Evolutionary conservation across 1,284 basidiomycete species (phyloP), one percentile per base, ranked within the genome.

Genomic region (Pseudozyma pruni): DNA sequence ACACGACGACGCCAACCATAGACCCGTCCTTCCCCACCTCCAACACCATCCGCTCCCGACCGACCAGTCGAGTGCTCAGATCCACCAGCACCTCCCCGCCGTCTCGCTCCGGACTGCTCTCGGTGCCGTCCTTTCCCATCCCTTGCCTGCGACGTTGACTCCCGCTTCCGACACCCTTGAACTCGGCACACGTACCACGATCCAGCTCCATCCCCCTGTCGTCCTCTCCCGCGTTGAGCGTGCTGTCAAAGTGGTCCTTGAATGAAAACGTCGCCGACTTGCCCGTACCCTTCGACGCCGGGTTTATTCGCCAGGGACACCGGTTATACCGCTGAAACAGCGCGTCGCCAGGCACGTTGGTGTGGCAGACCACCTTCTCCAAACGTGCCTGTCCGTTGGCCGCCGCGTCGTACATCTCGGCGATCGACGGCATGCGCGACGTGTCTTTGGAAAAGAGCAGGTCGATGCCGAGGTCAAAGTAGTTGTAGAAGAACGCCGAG

Each of bases 391-490:
- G 64, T 2, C 64, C 64, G 11, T 22, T 17, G 5, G 61, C 53
- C 1, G 32, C 39, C 3, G 67, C 68, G 29, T 38, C 37, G 27
- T 66, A 59, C 23, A 33, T 51, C 29, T 61, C 57, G 4, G 52
- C 52, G 16, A 53, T 41, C 22, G 51, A 52, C 9, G 49, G 46
- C 61, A 64, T 64, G 5, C 56, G 52, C 14, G 27, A 27, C 1
- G 46, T 43, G 37, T 64, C 41, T 32, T 44, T 56, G 2, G 70
- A 69, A 25, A 73, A 73, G 3, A 73, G 45, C 34, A 73, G 29
- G 49, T 73, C 71, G 31, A 73, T 54, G 16, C 71, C 71, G 3
- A 73, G 63, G 32, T 73, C 71, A 56, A 73, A 73, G 52, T 73
- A 73, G 55, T 73, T 73, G 66, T 64, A 73, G 43, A 73, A 73